These are phyloP conservation scores for Zalaria sp. DNA, from an alignment of 2,329 filamentous ascomycete genomes.

Conservation along the genomic window DNA sequence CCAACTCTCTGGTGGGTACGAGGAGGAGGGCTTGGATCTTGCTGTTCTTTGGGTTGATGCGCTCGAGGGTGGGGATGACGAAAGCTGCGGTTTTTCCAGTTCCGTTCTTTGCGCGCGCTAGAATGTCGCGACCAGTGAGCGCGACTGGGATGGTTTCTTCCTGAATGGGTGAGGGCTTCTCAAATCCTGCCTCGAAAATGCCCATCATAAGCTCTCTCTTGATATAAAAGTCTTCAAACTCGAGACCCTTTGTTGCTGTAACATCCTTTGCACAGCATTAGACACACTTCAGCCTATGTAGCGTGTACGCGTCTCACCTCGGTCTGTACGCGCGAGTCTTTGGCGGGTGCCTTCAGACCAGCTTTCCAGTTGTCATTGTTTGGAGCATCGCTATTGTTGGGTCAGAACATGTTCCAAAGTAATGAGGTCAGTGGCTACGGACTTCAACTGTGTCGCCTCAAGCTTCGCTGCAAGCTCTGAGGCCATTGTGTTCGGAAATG, in stretches of 20 bases:
- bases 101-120: slow-evolving; percentile 94
- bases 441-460: slow-evolving; percentile 38
- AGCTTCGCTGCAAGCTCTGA: slow-evolving; percentile 42
- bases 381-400: slow-evolving; percentile 25
- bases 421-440: slow-evolving; percentile 6
- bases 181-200: slow-evolving; percentile 97
- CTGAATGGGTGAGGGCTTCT: slow-evolving; percentile 97
- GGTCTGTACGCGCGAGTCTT: slow-evolving; percentile 67
- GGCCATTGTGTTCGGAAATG: slow-evolving; percentile 24
- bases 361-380: slow-evolving; percentile 58
- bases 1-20: slow-evolving; percentile 90
- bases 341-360: slow-evolving; percentile 54
- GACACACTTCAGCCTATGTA: slow-evolving; percentile 1
- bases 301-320: slow-evolving; percentile 39
- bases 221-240: slow-evolving; percentile 94
- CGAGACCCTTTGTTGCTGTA: slow-evolving; percentile 90
- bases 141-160: slow-evolving; percentile 98
- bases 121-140: slow-evolving; percentile 83
- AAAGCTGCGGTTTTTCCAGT: slow-evolving; percentile 98
- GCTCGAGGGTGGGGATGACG: slow-evolving; percentile 86
- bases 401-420: slow-evolving; percentile 7
- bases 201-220: slow-evolving; percentile 96
- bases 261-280: slow-evolving; percentile 59
- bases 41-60: slow-evolving; percentile 89
- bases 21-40: slow-evolving; percentile 96